A percentile compares a stretch with the other conserved stretches of the same genome.
phyloP scores from a whole-genome alignment of 106 monocot genomes.

The Amphibolis antarctica region DNA sequence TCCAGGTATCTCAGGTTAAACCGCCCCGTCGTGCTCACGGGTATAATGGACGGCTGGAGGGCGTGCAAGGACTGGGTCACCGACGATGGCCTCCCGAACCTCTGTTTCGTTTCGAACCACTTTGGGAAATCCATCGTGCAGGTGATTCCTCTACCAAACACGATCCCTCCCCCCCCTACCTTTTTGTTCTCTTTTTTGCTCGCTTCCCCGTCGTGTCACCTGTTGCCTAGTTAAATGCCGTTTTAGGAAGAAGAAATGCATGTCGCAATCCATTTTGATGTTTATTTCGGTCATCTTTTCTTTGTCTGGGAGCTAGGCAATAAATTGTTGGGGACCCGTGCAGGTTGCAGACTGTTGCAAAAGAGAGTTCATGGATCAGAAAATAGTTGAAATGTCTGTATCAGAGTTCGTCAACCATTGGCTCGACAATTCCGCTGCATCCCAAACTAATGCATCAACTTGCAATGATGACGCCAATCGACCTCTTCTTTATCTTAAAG shows the following conservation, averaged over 20 bases:
- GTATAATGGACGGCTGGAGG: constrained; percentile 64
- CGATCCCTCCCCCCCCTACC: too few relatives aligned
- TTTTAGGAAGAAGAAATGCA: too few relatives aligned
- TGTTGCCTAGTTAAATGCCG: too few relatives aligned
- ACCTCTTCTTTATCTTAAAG: constrained; percentile 75
- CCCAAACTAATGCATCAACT: constrained; percentile 3
- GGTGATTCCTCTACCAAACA: constrained; percentile 8
- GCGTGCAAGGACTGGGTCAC: constrained; percentile 67
- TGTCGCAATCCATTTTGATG: too few relatives aligned
- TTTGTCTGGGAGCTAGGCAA: background rate
- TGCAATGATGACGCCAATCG: background rate
- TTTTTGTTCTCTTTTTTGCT: too few relatives aligned
- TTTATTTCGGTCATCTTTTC: background rate
- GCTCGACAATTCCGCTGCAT: constrained; percentile 16
- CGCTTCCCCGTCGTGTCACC: too few relatives aligned
- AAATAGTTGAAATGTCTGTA: constrained; percentile 77
- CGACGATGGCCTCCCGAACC: constrained; percentile 43
- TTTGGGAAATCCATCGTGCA: constrained; percentile 52
- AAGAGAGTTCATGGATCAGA: constrained; percentile 76
- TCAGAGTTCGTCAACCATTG: constrained; percentile 53
- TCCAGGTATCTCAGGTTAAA: constrained; percentile 56
- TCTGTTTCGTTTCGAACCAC: constrained; percentile 48
- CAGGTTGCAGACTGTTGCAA: constrained; percentile 77
- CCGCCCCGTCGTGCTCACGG: constrained; percentile 77
- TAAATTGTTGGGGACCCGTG: background rate